Percentiles rank a stretch among this genome's conserved stretches.
Evolutionary conservation across 352 stramenopile genomes (phyloP).

Genomic region (Phytophthora megakarya): DNA sequence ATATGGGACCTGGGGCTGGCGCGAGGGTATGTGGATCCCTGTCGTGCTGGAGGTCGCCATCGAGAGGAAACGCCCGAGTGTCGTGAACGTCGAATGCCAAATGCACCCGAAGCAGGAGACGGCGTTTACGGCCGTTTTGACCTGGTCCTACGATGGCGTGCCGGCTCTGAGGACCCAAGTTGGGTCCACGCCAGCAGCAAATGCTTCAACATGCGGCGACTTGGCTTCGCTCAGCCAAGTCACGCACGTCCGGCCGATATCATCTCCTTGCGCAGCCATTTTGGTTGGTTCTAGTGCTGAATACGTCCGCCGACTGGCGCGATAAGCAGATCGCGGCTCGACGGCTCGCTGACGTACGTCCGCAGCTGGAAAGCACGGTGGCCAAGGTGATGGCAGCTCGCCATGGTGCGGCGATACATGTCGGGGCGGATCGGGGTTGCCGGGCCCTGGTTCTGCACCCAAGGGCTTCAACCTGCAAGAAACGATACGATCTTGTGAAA

Average conservation of each 20-base stretch:
- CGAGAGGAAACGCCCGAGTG: conserved; percentile 14
- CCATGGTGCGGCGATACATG: neutral
- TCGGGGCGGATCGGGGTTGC: neutral
- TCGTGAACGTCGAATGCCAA: neutral
- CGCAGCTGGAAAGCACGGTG: conserved; percentile 11
- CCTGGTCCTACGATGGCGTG: conserved; percentile 16
- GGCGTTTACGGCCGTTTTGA: conserved; percentile 15
- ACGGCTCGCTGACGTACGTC: conserved; percentile 17
- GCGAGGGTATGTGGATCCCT: conserved; percentile 17
- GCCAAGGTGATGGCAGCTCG: conserved; percentile 1
- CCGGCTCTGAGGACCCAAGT: conserved; percentile 2
- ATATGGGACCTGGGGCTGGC: conserved; percentile 19
- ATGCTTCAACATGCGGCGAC: conserved; percentile 17
- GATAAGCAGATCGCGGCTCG: conserved; percentile 12
- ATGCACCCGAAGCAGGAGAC: neutral
- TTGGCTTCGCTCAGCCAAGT: conserved; percentile 15
- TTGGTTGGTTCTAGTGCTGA: neutral
- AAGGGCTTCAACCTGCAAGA: conserved; percentile 23
- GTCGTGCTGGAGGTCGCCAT: conserved; percentile 23
- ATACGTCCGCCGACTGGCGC: conserved; percentile 1
- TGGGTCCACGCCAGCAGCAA: conserved; percentile 2
- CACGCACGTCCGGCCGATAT: neutral
- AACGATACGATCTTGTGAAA: neutral
- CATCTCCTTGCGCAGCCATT: neutral
- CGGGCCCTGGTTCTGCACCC: neutral